Base-by-base conservation (phyloP, 352 stramenopile species). In the Phytophthora aleatoria region DNA sequence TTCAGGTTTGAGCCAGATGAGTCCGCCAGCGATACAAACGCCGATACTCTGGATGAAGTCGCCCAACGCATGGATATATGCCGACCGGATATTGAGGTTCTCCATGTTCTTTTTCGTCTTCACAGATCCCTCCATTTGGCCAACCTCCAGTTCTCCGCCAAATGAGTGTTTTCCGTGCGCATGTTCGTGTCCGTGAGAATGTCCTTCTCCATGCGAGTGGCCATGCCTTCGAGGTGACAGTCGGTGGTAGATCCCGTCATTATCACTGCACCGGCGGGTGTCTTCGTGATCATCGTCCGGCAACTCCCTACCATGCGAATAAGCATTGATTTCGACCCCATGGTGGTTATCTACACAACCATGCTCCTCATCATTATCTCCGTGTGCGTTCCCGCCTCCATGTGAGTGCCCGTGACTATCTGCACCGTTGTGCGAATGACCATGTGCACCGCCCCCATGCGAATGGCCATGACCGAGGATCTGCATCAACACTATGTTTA, bases 11-110 rank as follows among this genome's bases (percentile, higher is more conserved):
- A 20, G 20, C 20, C 20, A 20, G 20, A 20, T 20, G 20, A 20
- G 20, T 20, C 20, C 20, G 20, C 20, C 20, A 20, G 20, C 20
- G 20, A 20, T 20, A 20, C 20, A 20, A 20, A 20, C 20, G 20
- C 20, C 20, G 20, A 20, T 20, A 20, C 20, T 20, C 20, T 20
- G 20, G 20, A 20, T 20, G 20, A 20, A 20, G 20, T 20, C 20
- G 20, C 20, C 20, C 20, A 20, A 20, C 20, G 20, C 20, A 1
- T 20, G 20, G 20, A 20, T 20, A 20, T 20, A 20, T 5, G 97
- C 97, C 16, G 97, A 94, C 48, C 96, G 64, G 42, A 99, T 85
- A 69, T 98, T 98, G 50, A 98, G 81, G 67, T 98, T 98, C 57
- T 89, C 76, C 5, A 80, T 45, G 10, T 81, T 77, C 53, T 67